Evolutionary conservation across 2,329 filamentous ascomycete genomes (phyloP), one percentile per base, ranked within the genome.

Genomic region (Dactylellina parvicollis): DNA sequence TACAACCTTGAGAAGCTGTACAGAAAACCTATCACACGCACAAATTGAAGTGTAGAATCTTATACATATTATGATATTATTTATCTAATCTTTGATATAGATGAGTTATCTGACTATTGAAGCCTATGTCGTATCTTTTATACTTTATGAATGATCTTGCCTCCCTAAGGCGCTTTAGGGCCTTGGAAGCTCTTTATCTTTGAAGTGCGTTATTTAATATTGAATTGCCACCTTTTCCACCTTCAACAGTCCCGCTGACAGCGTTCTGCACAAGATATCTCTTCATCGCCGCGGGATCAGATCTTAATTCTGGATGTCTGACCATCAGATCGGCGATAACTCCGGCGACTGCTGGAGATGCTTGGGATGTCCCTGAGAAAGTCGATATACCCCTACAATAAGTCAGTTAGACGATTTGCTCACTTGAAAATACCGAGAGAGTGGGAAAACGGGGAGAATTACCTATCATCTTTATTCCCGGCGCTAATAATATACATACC

Each of bases 401-500:
- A 26, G 3, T 42, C 9, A 24, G 5, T 28, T 42, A 42, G 32
- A 28, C 38, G 26, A 9, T 24, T 14, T 14, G 9, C 7, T 12
- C 9, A 42, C 12, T 28, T 7, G 34, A 38, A 42, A 8, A 9
- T 3, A n/a, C n/a, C n/a, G n/a, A n/a, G n/a, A 14, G 52, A 20
- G 3, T 42, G 8, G 22, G 4, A 42, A 18, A 20, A 38, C 14
- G 14, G 14, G 7, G 24, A 28, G 20, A 56, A 34, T 30, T 30
- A 56, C 52, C 10, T 3, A 16, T 28, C 42, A 56, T 42, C 18
- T 28, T 18, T 83, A 70, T 82, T 83, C 82, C 83, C 86, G 2
- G 85, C 79, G 36, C 82, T 84, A 9, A 86, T 80, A 59, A 88
- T 82, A 74, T 83, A 76, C 76, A 84, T 81, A 28, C 86, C 86